Evolutionary conservation across 2,329 filamentous ascomycete genomes (phyloP), one percentile per base, ranked within the genome.

Genomic region (Erysiphe neolycopersici): DNA sequence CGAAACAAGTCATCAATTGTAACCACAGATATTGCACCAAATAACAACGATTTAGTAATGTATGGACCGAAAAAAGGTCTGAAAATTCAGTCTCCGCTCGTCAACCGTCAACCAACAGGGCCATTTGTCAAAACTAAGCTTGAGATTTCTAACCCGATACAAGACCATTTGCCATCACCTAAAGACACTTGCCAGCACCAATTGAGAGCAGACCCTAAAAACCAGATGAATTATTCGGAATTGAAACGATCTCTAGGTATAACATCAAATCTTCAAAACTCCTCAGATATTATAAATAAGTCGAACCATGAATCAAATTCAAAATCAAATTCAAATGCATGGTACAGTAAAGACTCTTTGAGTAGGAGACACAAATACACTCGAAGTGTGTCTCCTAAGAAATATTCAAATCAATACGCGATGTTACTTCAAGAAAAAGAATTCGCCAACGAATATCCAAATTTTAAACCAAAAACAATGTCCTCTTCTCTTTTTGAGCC

Each of bases 1-100:
- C 73, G 79, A 54, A 85, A 80, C 56, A 73, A 70, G 50, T 71
- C 68, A 12, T 57, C 54, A 5, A 49, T 56, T 8, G 44, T 45
- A 13, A 49, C 52, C 9, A 51, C 48, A 19, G 49, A 48, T 29
- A 52, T 47, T 14, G 62, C 66, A 2, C 63, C 64, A 10, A 71
- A 79, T 47, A 79, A 79, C 57, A 71, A 76, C 44, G 59, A 73
- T 42, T 68, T 65, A 1, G 62, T 60, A 1, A 59, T 63, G 0
- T 47, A 63, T 13, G 63, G 64, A 43, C 55, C 54, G 26, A 62
- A 60, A 39, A 60, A 59, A 37, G 58, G 59, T 17, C 69, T 66
- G 9, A 16, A 16, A 0, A 52, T 60, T 1, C 57, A 62, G 0
- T 63, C 66, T 46, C 61, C 67, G 43, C 60, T 62, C 19, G 14